Base-by-base conservation (phyloP, 1,284 basidiomycete genomes). In the Pterulicium gracile region DNA sequence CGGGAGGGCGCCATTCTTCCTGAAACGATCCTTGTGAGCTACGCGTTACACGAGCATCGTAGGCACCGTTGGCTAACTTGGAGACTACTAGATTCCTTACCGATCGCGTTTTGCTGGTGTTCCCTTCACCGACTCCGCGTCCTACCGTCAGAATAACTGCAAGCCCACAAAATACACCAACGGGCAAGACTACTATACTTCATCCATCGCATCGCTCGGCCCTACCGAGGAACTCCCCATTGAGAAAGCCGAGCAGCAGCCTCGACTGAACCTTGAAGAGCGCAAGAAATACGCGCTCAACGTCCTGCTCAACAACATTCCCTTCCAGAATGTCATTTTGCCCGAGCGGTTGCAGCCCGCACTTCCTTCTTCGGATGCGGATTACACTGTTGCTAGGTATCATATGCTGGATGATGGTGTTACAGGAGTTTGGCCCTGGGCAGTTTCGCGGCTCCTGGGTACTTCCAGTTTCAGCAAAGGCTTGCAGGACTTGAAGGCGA, bases 361-460 rank as follows among this genome's bases (percentile, higher is more conserved):
- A 7, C 52, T 61, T 5, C 56, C 60, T 13, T 55, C 68, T 18
- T 58, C 72, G 3, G 60, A 62, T 44, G 73, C 72, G 24, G 75
- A 72, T 55, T 60, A 62, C 18, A 69, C 65, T 23, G 75, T 73
- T 1, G 67, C 72, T 1, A 72, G 77, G 52, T 80, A 79, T 56
- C 75, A 70, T 55, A 51, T 77, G 56, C 58, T 80, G 10, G 58
- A 69, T 2, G 75, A 79, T 49, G 62, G 61, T 15, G 70, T 66
- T 52, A 79, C 76, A 1, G 77, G 76, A 24, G 73, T 79, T 1
- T 61, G 79, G 43, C 72, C 74, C 15, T 80, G 13, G 77, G 77
- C 12, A 78, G 75, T 55, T 80, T 80, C 58, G 70, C 70, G 1
- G 73, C 72, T 10, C 50, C 66, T 80, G 14, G 77, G 77, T 14